phyloP scores from a whole-genome alignment of 1,139 yeast species.

The Suhomyces chickasaworum region DNA sequence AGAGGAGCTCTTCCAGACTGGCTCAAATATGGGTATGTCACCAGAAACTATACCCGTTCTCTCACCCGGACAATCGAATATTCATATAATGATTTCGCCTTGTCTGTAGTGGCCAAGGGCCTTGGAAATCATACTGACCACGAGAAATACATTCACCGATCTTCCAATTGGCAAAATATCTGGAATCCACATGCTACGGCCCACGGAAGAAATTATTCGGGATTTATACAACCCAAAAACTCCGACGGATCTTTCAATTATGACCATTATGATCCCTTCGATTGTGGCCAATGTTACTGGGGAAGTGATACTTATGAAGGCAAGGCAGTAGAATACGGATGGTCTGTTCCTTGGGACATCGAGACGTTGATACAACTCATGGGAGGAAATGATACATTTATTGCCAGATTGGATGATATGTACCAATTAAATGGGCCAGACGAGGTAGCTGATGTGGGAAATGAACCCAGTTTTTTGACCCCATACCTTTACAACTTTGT shows the following conservation, averaged over 20 bases:
- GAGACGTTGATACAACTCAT: constrained; percentile 27
- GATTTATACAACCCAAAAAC: neutral
- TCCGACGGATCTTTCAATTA: neutral
- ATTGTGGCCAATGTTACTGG: neutral
- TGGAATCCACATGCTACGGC: neutral
- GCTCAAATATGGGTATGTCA: neutral
- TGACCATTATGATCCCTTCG: neutral
- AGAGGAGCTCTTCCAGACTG: neutral
- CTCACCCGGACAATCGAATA: neutral
- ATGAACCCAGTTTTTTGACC: neutral
- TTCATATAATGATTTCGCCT: neutral
- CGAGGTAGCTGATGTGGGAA: constrained; percentile 2
- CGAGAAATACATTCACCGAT: neutral
- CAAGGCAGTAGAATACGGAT: neutral
- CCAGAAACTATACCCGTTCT: neutral
- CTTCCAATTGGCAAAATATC: neutral
- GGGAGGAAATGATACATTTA: constrained; percentile 31
- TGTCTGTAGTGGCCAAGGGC: neutral
- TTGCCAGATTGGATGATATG: constrained; percentile 38
- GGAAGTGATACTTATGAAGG: neutral
- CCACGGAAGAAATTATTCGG: neutral
- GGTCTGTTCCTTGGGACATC: neutral
- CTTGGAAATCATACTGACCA: neutral
- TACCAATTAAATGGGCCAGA: constrained; percentile 29
- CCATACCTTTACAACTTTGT: neutral